These are phyloP conservation scores for Penstemon barbatus DNA, from an alignment of 257 asterid species.

Conservation along the genomic window DNA sequence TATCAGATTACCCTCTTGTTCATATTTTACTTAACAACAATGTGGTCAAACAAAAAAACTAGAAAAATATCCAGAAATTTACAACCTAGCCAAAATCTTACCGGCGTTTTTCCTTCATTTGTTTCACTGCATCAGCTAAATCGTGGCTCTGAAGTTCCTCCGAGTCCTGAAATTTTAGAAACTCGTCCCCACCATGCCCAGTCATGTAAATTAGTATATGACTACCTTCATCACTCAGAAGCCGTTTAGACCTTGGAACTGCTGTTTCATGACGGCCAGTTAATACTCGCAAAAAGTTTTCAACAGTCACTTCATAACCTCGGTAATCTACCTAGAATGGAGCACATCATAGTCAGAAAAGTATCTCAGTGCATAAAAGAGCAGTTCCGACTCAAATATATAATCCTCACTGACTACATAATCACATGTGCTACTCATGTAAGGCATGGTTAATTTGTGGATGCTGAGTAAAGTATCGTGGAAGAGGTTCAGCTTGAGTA, in stretches of 20 bases:
- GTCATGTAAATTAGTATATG: slow-evolving; percentile 95
- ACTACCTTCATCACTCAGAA: slow-evolving; percentile 98
- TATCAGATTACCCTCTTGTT: too few relatives aligned
- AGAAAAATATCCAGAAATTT: not conserved
- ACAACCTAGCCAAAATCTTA: slow-evolving; percentile 26
- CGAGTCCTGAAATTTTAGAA: slow-evolving; percentile 94
- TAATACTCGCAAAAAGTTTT: slow-evolving; percentile 76
- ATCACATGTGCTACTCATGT: slow-evolving; percentile 2
- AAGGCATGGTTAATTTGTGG: not conserved
- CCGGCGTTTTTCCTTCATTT: slow-evolving; percentile 99
- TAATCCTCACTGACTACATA: slow-evolving; percentile 19
- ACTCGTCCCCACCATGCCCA: slow-evolving; percentile 98
- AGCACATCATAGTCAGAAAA: slow-evolving; percentile 35
- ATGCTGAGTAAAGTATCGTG: not conserved
- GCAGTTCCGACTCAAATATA: slow-evolving; percentile 10
- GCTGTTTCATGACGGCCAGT: slow-evolving; percentile 95
- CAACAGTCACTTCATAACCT: slow-evolving; percentile 98
- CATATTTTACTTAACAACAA: too few relatives aligned
- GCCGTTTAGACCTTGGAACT: slow-evolving; percentile 95
- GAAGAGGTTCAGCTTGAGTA: slow-evolving; percentile 8
- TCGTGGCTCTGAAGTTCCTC: slow-evolving; percentile 99
- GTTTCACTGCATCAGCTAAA: slow-evolving; percentile 95
- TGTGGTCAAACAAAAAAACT: too few relatives aligned
- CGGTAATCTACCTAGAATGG: slow-evolving; percentile 87
- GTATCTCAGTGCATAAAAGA: slow-evolving; percentile 12